Percentiles rank a stretch among this genome's conserved stretches.
These are phyloP conservation scores for Mycosphaerella sp. DNA, from an alignment of 2,329 filamentous ascomycete genomes.

Conservation along the genomic window DNA sequence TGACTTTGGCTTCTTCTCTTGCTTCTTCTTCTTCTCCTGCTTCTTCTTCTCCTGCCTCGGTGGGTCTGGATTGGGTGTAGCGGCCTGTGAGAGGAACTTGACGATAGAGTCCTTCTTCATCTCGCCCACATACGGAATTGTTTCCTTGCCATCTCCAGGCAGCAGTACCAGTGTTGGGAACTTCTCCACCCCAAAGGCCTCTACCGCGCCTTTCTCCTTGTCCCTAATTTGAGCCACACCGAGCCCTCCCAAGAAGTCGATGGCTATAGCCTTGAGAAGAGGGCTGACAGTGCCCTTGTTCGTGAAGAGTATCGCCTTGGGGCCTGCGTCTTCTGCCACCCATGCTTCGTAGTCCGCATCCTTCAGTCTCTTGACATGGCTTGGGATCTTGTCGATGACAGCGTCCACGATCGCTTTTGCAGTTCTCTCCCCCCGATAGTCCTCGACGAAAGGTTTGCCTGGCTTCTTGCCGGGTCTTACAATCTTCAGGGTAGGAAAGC, in stretches of 20 bases:
- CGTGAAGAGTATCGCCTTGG: slow-evolving; percentile 87
- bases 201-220: slow-evolving; percentile 66
- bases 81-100: slow-evolving; percentile 73
- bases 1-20: slow-evolving; percentile 41
- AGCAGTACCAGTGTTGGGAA: slow-evolving; percentile 79
- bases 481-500: slow-evolving; percentile 94
- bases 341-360: slow-evolving; percentile 75
- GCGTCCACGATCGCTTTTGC: slow-evolving; percentile 85
- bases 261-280: slow-evolving; percentile 73
- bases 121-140: slow-evolving; percentile 70
- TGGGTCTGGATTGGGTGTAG: slow-evolving; percentile 71
- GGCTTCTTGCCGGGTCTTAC: slow-evolving; percentile 76
- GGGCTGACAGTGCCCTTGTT: slow-evolving; percentile 86
- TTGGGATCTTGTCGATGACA: slow-evolving; percentile 80
- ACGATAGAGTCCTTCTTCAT: slow-evolving; percentile 78
- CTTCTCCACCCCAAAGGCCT: slow-evolving; percentile 66
- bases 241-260: slow-evolving; percentile 80
- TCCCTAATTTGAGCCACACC: slow-evolving; percentile 74
- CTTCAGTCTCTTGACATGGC: slow-evolving; percentile 74
- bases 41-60: slow-evolving; percentile 44
- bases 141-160: slow-evolving; percentile 61
- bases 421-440: slow-evolving; percentile 77
- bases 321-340: slow-evolving; percentile 55
- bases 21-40: slow-evolving; percentile 28
- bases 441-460: slow-evolving; percentile 74